Base-by-base conservation (phyloP, 495 filamentous ascomycete genomes). In the Zalerion maritima region DNA sequence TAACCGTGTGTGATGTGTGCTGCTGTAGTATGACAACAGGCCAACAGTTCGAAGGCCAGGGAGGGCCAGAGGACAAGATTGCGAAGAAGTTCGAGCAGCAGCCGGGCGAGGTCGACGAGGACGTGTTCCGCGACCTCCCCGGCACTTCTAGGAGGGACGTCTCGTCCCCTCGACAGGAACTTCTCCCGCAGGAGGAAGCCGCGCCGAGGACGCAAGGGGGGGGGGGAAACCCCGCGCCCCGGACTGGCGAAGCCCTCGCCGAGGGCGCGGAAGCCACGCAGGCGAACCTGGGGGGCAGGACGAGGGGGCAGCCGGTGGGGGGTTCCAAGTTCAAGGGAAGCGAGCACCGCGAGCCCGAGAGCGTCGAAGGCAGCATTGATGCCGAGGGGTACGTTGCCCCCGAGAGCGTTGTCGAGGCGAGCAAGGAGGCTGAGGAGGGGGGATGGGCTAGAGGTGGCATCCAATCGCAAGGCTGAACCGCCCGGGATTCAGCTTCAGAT, bases 1-100 rank as follows among this genome's bases (percentile, higher is more conserved):
- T n/a, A n/a, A n/a, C n/a, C n/a, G n/a, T n/a, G n/a, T n/a, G n/a
- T n/a, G n/a, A n/a, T n/a, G n/a, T n/a, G n/a, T n/a, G n/a, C n/a
- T n/a, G n/a, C n/a, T n/a, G n/a, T 15, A 52, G 49, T 27, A 41
- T 47, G 43, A 42, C 46, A 5, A 41, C 35, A 10, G 43, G 49
- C n/a, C 19, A 38, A 28, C 43, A 17, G 10, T 34, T 19, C n/a
- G 31, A 34, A 20, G 31, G 31, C 6, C 3, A 26, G 12, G 31
- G 31, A 16, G 31, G 31, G 12, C 31, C 31, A 1, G 5, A 21
- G 5, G 31, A 34, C 2, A 34, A 34, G 22, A 6, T 26, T 14
- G 19, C 19, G 1, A 23, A 23, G 8, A 16, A 21, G 17, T 26
- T 14, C 23, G 14, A 12, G 9, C 11, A 20, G n/a, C 23, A 34